Evolutionary conservation across 306 rosid genomes (phyloP), one percentile per base, ranked within the genome.

Genomic region (Crataegus laevigata): DNA sequence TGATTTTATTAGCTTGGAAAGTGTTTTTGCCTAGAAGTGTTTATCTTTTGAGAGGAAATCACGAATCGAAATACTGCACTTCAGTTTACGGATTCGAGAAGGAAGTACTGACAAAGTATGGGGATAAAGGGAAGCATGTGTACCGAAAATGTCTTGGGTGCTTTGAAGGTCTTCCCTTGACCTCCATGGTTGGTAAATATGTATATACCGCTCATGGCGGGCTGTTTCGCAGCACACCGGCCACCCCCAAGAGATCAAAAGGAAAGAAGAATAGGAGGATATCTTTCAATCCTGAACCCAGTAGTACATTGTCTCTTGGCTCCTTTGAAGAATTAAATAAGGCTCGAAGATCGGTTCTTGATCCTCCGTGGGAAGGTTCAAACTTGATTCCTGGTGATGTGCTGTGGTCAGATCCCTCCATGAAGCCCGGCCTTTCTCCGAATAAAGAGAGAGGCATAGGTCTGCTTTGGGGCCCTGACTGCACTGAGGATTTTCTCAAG

Each of bases 351-450:
- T 86, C 98, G 22, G 94, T 93, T 70, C 94, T 93, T 81, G 98
- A 93, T 86, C 98, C 98, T 82, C 96, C 98, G 1, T 93, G 96
- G 98, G 98, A 90, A 86, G 96, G 96, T 69, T 14, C 75, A 58
- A 93, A 93, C 81, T 84, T 93, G 87, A 93, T 93, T 74, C 98
- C 98, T 8, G 98, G 98, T 8, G 98, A 93, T 73, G 96, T 93
- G 77, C 82, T 93, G 84, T 93, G 98, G 98, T 93, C 98, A 11
- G 98, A 93, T 82, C 98, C 96, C 13, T 93, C 98, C 3, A 87
- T 87, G 80, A 82, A 5, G 6, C 85, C 83, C 10, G 98, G 98
- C 19, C 96, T 93, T 84, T 84, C 89, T 75, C 98, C 89, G 4
- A 90, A 93, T 83, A 89, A 78, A 75, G 98, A 86, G 75, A 88